Evolutionary conservation across 805 yeast species (phyloP).

Genomic region (Torulaspora delbrueckii): DNA sequence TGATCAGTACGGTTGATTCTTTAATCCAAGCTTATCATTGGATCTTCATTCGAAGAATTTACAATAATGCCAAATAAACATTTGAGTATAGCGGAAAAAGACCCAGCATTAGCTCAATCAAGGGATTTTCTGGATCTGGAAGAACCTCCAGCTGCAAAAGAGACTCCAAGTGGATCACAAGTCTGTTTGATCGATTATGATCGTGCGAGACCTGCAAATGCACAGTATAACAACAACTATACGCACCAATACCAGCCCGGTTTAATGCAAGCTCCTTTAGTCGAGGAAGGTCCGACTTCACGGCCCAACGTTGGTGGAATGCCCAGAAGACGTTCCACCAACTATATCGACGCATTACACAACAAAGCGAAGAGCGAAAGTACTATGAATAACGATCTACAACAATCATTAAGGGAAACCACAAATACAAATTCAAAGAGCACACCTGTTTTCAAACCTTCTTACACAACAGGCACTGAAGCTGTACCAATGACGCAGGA

Average conservation of each 20-base stretch:
- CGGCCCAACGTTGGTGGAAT: constrained; percentile 2
- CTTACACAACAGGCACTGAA: constrained; percentile 1
- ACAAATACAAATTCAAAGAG: not conserved
- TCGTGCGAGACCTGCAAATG: not conserved
- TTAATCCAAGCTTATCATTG: not conserved
- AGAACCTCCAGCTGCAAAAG: constrained; percentile 24
- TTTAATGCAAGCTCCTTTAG: constrained; percentile 1
- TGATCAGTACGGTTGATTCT: not conserved
- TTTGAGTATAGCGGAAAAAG: constrained; percentile 3
- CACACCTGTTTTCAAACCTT: constrained; percentile 6
- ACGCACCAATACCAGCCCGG: constrained; percentile 5
- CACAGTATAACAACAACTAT: constrained; percentile 1
- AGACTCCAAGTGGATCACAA: constrained; percentile 15
- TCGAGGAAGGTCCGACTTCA: not conserved
- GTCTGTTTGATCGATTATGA: constrained; percentile 1
- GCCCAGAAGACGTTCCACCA: constrained; percentile 18
- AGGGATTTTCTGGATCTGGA: constrained; percentile 22
- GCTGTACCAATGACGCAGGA: not conserved
- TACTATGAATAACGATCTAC: not conserved
- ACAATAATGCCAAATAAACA: constrained; percentile 4
- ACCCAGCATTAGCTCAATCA: constrained; percentile 8
- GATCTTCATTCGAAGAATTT: not conserved
- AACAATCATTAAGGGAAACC: not conserved
- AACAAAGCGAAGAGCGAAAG: constrained; percentile 4
- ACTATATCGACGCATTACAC: constrained; percentile 19